phyloP scores from a whole-genome alignment of 1,284 basidiomycete species.

The Cutaneotrichosporon cutaneum region DNA sequence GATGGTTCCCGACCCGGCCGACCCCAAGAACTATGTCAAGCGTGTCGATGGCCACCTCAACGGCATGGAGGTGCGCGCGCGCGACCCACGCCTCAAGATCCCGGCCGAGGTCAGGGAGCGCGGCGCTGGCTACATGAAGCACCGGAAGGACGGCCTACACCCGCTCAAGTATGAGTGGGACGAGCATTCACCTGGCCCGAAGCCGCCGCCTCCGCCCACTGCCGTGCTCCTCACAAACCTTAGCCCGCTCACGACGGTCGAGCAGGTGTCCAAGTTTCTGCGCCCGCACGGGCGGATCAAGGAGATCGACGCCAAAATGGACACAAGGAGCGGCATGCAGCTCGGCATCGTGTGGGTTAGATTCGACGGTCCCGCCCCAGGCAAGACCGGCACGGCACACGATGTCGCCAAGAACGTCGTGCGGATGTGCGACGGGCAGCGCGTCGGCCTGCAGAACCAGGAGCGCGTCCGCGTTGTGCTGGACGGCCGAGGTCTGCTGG shows the following conservation, averaged over 20 bases:
- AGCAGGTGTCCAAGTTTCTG: constrained; percentile 69
- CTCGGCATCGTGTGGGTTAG: constrained; percentile 80
- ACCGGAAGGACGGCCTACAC: constrained; percentile 30
- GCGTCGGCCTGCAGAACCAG: constrained; percentile 42
- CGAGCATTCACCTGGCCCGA: constrained; percentile 66
- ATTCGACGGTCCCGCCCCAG: constrained; percentile 55
- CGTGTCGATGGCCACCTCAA: constrained; percentile 41
- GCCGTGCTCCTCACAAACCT: constrained; percentile 73
- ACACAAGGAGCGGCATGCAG: constrained; percentile 73
- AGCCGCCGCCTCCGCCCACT: constrained; percentile 64
- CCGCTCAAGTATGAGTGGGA: constrained; percentile 62
- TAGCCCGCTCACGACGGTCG: constrained; percentile 67
- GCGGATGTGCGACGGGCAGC: constrained; percentile 50
- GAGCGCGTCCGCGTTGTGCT: constrained; percentile 51
- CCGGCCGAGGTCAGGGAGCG: constrained; percentile 26
- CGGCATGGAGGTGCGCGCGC: constrained; percentile 29
- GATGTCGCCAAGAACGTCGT: constrained; percentile 51
- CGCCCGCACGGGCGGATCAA: constrained; percentile 65
- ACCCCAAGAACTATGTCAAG: constrained; percentile 32
- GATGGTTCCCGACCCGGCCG: constrained; percentile 24
- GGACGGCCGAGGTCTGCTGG: constrained; percentile 53
- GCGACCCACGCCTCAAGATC: constrained; percentile 39
- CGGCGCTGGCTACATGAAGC: constrained; percentile 38
- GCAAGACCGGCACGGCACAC: constrained; percentile 38
- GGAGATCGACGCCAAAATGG: constrained; percentile 75